Base-by-base conservation (phyloP, 116 monocot genomes). In the Thalassia testudinum region DNA sequence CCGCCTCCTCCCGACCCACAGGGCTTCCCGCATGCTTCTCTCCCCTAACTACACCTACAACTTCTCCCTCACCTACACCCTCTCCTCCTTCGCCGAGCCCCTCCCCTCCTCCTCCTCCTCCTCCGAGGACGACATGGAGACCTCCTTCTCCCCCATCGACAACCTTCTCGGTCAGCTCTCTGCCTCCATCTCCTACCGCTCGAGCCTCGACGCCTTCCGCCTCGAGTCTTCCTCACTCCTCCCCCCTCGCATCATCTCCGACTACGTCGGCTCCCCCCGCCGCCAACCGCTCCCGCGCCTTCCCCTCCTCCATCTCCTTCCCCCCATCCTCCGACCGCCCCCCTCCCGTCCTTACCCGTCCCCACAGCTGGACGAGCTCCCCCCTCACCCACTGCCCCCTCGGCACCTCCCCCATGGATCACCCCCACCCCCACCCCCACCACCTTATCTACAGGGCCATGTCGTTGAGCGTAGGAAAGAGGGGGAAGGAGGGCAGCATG, bases 241-340 rank as follows among this genome's bases (percentile, higher is more conserved):
- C 24, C 71, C 77, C 18, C 74, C 88, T 19, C 75, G 62, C 71
- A 81, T 95, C 49, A 95, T 95, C 16, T n/a, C 66, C 7, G 87
- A 95, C 53, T 95, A 95, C 52, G 95, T 95, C 1, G 84, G 88
- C 12, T 83, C 83, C 64, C 84, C 93, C 17, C 24, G 42, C 1
- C 79, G 83, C 5, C 87, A 83, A 17, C 83, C 81, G 1, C 61
- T 85, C 70, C 7, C 64, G 61, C 11, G 47, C 50, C 12, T 61
- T 50, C 18, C 27, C 38, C 1, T 57, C 43, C 0, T 53, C 77
- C 1, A 52, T 67, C 47, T 70, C 76, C 5, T 74, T 57, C 37
- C 78, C 30, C 30, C 3, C 10, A 10, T 10, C 6, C 30, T 3
- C 6, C 6, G 30, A 34, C 6, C 30, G 30, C 30, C 10, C 3